These are phyloP conservation scores for Rubroboletus pulcherrimus DNA, from an alignment of 768 basidiomycete species.

Conservation along the genomic window DNA sequence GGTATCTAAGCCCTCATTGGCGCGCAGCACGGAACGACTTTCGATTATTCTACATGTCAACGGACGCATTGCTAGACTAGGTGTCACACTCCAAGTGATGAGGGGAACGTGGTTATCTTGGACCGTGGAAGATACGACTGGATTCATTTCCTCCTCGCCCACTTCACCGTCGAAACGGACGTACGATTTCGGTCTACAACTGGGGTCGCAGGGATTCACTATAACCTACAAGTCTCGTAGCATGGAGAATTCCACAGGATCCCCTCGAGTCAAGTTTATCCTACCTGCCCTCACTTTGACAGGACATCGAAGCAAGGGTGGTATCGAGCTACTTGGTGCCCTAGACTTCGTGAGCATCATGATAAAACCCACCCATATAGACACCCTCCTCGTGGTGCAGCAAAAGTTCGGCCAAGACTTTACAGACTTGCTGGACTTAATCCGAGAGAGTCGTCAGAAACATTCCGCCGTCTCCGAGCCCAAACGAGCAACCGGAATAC, in stretches of 20 bases:
- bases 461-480: conserved; percentile 11
- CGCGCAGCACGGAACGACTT: conserved; percentile 8
- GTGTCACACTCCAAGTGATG: conserved; percentile 76
- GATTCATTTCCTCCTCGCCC: conserved; percentile 43
- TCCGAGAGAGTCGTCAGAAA: conserved; percentile 54
- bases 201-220: conserved; percentile 56
- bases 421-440: conserved; percentile 67
- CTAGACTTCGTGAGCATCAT: conserved; percentile 69
- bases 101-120: conserved; percentile 85
- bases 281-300: conserved; percentile 65
- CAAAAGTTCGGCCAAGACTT: conserved; percentile 90
- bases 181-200: conserved; percentile 60
- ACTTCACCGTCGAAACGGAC: conserved; percentile 29
- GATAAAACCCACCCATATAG: conserved; percentile 80
- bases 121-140: conserved; percentile 52
- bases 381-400: conserved; percentile 77
- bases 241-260: conserved; percentile 33
- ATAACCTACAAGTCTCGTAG: conserved; percentile 48
- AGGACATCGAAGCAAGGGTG: conserved; percentile 49
- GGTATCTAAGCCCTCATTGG: conserved; percentile 28
- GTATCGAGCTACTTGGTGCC: conserved; percentile 51
- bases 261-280: conserved; percentile 54
- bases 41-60: conserved; percentile 45
- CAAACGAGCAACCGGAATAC: conserved; percentile 13
- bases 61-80: conserved; percentile 46